phyloP scores from a whole-genome alignment of 1,284 basidiomycete genomes.

The Psilocybe mexicana region DNA sequence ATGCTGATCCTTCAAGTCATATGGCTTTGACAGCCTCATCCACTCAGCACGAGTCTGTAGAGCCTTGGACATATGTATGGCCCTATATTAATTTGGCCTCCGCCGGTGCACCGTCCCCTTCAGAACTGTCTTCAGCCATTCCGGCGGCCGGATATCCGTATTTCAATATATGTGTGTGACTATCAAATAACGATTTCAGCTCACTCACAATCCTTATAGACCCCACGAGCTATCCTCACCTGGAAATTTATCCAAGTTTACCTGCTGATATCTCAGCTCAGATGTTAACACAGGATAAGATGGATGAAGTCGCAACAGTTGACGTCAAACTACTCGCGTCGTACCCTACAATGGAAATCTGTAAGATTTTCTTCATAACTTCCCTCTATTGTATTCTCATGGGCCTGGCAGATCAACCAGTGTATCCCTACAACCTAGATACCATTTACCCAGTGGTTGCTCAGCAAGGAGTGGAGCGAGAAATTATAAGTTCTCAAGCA shows the following conservation, averaged over 20 bases:
- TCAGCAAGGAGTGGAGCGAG: neutral
- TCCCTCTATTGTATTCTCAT: neutral
- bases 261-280: neutral
- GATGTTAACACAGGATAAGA: neutral
- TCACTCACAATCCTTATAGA: slow-evolving; percentile 28
- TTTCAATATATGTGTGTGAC: slow-evolving; percentile 21
- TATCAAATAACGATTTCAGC: neutral
- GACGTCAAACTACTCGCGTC: slow-evolving; percentile 17
- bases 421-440: slow-evolving; percentile 38
- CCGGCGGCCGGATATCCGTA: slow-evolving; percentile 19
- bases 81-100: slow-evolving; percentile 17
- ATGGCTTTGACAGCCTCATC: neutral
- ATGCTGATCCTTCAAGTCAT: neutral
- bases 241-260: slow-evolving; percentile 44
- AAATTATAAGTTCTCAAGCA: neutral
- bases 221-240: slow-evolving; percentile 42
- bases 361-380: slow-evolving; percentile 21
- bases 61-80: slow-evolving; percentile 29
- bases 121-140: neutral
- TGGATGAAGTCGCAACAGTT: neutral
- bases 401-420: slow-evolving; percentile 34
- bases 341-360: slow-evolving; percentile 31
- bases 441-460: slow-evolving; percentile 30
- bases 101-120: neutral
- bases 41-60: neutral